A percentile compares a stretch with the other conserved stretches of the same genome.
phyloP scores from a whole-genome alignment of 2,329 filamentous ascomycete genomes.

The Daldinia sp. region DNA sequence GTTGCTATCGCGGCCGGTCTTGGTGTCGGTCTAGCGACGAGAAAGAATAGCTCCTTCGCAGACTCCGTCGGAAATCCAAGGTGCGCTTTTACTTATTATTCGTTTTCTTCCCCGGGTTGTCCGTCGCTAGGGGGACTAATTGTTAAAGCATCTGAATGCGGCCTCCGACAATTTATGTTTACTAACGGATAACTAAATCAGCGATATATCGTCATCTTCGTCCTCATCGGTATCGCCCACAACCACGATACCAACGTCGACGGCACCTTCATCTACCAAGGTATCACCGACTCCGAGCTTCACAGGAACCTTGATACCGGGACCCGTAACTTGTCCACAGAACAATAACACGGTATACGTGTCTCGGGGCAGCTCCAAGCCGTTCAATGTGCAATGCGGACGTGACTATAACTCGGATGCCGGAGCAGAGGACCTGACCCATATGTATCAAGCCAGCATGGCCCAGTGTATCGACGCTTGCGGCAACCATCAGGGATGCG shows the following conservation, averaged over 20 bases:
- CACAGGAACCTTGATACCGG: slow-evolving; percentile 22
- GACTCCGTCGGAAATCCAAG: slow-evolving; percentile 5
- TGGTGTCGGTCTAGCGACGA: slow-evolving; percentile 46
- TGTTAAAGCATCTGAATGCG: background rate
- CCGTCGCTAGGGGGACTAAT: too few relatives aligned
- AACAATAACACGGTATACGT: slow-evolving; percentile 39
- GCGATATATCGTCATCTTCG: slow-evolving; percentile 10
- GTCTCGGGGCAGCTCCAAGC: slow-evolving; percentile 24
- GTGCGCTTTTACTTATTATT: slow-evolving; percentile 15
- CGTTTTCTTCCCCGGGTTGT: too few relatives aligned
- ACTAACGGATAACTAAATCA: slow-evolving; percentile 4
- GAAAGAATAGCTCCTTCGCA: background rate
- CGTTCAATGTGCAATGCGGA: slow-evolving; percentile 40
- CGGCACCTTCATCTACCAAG: slow-evolving; percentile 19
- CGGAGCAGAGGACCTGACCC: slow-evolving; percentile 29
- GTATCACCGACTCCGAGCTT: slow-evolving; percentile 33
- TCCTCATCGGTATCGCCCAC: slow-evolving; percentile 2
- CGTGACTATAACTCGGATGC: slow-evolving; percentile 35
- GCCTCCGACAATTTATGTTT: background rate
- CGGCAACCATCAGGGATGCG: slow-evolving; percentile 21
- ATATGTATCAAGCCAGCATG: slow-evolving; percentile 28
- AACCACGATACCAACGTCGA: slow-evolving; percentile 10
- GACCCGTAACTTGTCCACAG: slow-evolving; percentile 31
- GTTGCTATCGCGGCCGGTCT: slow-evolving; percentile 46
- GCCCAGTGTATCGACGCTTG: slow-evolving; percentile 36